Evolutionary conservation across 2,329 filamentous ascomycete genomes (phyloP), one percentile per base, ranked within the genome.

Genomic region (Anisogramma anomala): DNA sequence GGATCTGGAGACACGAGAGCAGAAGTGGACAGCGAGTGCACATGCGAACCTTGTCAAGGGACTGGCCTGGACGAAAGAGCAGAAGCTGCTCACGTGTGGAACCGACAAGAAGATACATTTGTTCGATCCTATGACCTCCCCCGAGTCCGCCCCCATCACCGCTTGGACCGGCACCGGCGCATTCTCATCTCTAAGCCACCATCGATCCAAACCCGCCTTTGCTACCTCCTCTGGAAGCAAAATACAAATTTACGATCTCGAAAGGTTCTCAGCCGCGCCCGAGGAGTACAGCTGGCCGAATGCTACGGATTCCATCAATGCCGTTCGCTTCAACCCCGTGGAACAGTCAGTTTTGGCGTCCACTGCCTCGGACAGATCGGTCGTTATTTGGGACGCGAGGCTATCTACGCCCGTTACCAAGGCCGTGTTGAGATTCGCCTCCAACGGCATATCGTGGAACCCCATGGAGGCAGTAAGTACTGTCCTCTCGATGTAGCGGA

Each of bases 21-120:
- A 89, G 55, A 69, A 76, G 31, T 86, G 80, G 76, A 71, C 81
- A 50, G 72, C 72, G 1, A 76, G 82, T 48, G 89, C 87, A 18
- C 93, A 98, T 58, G 84, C 94, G 53, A 94, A 94, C 52, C 81
- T 95, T 33, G 85, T 96, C 52, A 94, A 94, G 67, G 84, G 83
- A 11, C 71, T 95, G 57, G 82, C 80, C 52, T 98, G 89, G 83
- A 94, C 87, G 3, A 73, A 77, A 33, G 85, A 94, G 52, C 75
- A 80, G 55, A 89, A 87, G 57, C 68, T 96, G 11, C 66, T 96
- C 34, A 89, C 85, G 2, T 95, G 88, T 57, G 87, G 84, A 5
- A 80, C 78, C 46, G 91, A 98, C 62, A 77, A 79, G 51, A 82
- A 84, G 3, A 75, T 96, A 55, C 94, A 96, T 61, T 68, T 98